Percentiles rank a stretch among this genome's conserved stretches.
Evolutionary conservation across 306 rosid genomes (phyloP).

Genomic region (Lablab purpureus): DNA sequence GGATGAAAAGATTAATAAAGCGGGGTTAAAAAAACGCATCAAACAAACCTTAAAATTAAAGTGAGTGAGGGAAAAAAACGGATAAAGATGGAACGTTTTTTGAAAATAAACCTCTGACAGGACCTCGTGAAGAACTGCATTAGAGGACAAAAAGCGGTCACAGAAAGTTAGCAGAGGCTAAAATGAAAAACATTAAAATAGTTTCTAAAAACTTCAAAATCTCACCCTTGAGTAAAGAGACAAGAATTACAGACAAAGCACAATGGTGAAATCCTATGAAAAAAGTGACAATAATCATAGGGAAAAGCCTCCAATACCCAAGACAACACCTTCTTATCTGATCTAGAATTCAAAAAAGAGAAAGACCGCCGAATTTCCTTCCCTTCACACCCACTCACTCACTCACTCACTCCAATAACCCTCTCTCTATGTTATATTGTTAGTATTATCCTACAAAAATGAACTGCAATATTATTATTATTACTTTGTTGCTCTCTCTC

Average conservation of each 20-base stretch:
- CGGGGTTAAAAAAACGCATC: conserved; percentile 46
- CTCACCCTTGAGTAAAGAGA: conserved; percentile 44
- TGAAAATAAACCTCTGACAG: conserved; percentile 80
- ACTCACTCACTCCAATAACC: conserved; percentile 5
- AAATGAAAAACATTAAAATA: conserved; percentile 23
- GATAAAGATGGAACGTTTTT: conserved; percentile 56
- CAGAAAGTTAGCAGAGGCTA: conserved; percentile 68
- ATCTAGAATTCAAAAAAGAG: conserved; percentile 66
- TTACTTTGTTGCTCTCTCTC: neutral
- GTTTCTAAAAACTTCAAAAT: conserved; percentile 40
- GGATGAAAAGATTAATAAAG: conserved; percentile 62
- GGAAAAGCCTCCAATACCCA: neutral
- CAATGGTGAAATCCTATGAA: conserved; percentile 48
- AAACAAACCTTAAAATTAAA: conserved; percentile 42
- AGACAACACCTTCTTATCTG: conserved; percentile 45
- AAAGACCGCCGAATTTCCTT: conserved; percentile 59
- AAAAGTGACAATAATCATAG: conserved; percentile 49
- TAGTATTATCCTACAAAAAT: neutral
- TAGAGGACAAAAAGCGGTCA: conserved; percentile 92
- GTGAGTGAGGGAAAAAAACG: conserved; percentile 10
- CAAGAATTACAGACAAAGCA: conserved; percentile 64
- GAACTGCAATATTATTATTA: neutral
- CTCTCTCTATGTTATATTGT: neutral
- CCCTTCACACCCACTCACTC: conserved; percentile 41
- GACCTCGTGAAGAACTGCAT: conserved; percentile 94